Evolutionary conservation across 1,139 yeast genomes (phyloP).

Genomic region (Hyphopichia buzzinii): DNA sequence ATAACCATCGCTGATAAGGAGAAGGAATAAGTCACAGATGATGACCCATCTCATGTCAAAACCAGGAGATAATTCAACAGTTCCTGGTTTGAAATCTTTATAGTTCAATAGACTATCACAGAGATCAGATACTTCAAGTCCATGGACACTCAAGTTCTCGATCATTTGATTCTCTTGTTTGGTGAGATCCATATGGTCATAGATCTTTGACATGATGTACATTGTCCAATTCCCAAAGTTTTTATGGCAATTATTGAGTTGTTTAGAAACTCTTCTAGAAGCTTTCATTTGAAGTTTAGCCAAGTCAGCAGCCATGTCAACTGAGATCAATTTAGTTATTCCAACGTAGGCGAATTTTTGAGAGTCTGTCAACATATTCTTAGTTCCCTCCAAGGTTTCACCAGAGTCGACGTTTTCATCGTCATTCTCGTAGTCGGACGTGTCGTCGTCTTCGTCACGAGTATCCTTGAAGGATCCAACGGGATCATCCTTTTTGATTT

Average conservation of each 20-base stretch:
- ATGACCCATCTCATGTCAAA: constrained; percentile 92
- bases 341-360: constrained; percentile 95
- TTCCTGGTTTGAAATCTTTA: constrained; percentile 19
- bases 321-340: constrained; percentile 68
- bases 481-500: constrained; percentile 12
- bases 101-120: constrained; percentile 54
- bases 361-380: constrained; percentile 72
- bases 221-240: constrained; percentile 86
- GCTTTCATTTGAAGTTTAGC: constrained; percentile 58
- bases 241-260: constrained; percentile 68
- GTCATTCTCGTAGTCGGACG: constrained; percentile 22
- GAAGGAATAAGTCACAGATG: constrained; percentile 81
- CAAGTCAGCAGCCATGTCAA: constrained; percentile 77
- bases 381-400: constrained; percentile 76
- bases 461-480: constrained; percentile 14
- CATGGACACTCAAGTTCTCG: constrained; percentile 80
- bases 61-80: constrained; percentile 8
- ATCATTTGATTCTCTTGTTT: constrained; percentile 84
- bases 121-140: constrained; percentile 72
- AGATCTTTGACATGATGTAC: constrained; percentile 66
- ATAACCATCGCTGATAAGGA: constrained; percentile 76
- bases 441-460: constrained; percentile 15
- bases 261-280: constrained; percentile 53
- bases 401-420: constrained; percentile 48
- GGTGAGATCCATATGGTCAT: constrained; percentile 74